Evolutionary conservation across 768 basidiomycete species (phyloP).

Genomic region (Boletus subcaerulescens): DNA sequence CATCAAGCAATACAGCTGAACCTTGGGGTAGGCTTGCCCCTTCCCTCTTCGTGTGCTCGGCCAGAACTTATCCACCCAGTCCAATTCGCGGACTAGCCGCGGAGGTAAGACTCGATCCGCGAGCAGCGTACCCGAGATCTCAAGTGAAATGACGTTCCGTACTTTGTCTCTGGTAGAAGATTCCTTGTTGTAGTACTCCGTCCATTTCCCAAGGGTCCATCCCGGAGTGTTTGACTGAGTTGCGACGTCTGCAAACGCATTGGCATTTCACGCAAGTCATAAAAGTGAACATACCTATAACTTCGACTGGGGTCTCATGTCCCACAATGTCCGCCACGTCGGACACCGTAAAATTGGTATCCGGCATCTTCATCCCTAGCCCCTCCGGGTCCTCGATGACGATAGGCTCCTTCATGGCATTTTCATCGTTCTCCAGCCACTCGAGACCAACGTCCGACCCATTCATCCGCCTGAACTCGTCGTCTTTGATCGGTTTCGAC

Average conservation of each 20-base stretch:
- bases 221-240: slow-evolving; percentile 81
- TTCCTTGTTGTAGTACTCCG: slow-evolving; percentile 74
- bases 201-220: slow-evolving; percentile 92
- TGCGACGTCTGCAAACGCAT: slow-evolving; percentile 62
- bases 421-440: slow-evolving; percentile 72
- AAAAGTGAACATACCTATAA: slow-evolving; percentile 64
- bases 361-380: slow-evolving; percentile 89
- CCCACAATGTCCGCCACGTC: slow-evolving; percentile 83
- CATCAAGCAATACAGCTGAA: slow-evolving; percentile 97
- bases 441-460: slow-evolving; percentile 64
- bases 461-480: slow-evolving; percentile 64
- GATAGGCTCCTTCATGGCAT: slow-evolving; percentile 79
- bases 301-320: slow-evolving; percentile 76
- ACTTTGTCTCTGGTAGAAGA: slow-evolving; percentile 76
- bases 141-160: slow-evolving; percentile 92
- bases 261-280: slow-evolving; percentile 1
- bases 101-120: slow-evolving; percentile 81
- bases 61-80: slow-evolving; percentile 98
- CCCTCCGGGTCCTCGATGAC: slow-evolving; percentile 76
- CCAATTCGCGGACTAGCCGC: slow-evolving; percentile 78
- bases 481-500: slow-evolving; percentile 57
- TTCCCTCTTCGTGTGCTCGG: slow-evolving; percentile 72
- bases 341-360: slow-evolving; percentile 62
- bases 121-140: slow-evolving; percentile 84
- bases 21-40: slow-evolving; percentile 82